Evolutionary conservation across 1,284 basidiomycete genomes (phyloP), one percentile per base, ranked within the genome.

Genomic region (Trametes sp.): DNA sequence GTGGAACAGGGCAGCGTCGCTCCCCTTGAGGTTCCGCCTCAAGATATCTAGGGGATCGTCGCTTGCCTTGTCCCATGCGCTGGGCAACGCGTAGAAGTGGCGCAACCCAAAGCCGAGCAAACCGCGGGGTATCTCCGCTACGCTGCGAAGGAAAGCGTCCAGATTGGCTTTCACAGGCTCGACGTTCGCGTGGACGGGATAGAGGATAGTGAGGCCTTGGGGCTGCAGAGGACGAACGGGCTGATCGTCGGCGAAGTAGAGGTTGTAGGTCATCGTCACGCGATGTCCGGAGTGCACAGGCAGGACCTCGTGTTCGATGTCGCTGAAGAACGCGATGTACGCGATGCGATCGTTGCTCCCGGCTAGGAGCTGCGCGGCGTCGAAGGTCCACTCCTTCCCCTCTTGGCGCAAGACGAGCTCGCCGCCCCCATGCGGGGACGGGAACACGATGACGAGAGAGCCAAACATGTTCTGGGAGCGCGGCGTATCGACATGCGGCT

Each of bases 231-330:
- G 36, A 16, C 36, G 36, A 8, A 16, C 36, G 4, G 36, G 14
- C 36, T 4, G 36, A 16, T 38, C 36, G 36, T 38, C 36, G 36
- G 36, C 36, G 14, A 10, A 38, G 36, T 14, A 35, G 9, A 19
- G 55, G 63, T 21, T 44, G 70, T 21, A 33, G 29, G 31, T 80
- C n/a, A 84, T 60, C 1, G 79, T 82, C 41, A 84, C 70, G 2
- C 80, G 75, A 52, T 77, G 75, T 0, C 83, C 82, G 0, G 73
- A 73, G 5, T 56, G 68, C 13, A 84, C 80, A 0, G 72, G 72
- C 0, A 69, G 44, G 7, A 84, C 79, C 65, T 83, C 81, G 69
- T 84, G 80, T 62, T 81, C 79, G 63, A 81, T 75, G 66, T 83
- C 80, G 61, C 79, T 76, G 73, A 74, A 82, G 69, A 83, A 80